phyloP scores from a whole-genome alignment of 1,139 yeast genomes.

The Scheffersomyces segobiensis region DNA sequence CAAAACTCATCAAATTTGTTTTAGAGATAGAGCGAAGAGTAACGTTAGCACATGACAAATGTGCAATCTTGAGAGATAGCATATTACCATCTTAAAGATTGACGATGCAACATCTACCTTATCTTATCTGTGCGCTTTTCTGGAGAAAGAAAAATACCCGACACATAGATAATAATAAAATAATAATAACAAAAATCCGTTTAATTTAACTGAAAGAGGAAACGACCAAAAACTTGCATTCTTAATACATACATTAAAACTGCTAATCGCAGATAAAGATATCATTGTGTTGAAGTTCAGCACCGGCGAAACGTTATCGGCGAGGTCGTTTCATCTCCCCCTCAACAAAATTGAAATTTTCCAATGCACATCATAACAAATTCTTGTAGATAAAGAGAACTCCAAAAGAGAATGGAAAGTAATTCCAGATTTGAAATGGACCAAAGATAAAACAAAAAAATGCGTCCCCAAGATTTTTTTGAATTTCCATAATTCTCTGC shows the following conservation, averaged over 20 bases:
- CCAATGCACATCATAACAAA: not conserved
- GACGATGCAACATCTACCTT: not conserved
- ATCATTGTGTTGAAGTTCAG: not conserved
- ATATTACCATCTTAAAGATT: not conserved
- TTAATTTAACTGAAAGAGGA: not conserved
- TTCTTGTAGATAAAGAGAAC: not conserved
- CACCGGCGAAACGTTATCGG: not conserved
- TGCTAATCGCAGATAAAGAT: not conserved
- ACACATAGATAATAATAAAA: not conserved
- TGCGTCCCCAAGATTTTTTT: not conserved
- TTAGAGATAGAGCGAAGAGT: not conserved
- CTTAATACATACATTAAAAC: not conserved
- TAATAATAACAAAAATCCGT: not conserved
- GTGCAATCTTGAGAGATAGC: not conserved
- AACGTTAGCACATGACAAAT: not conserved
- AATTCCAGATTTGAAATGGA: not conserved
- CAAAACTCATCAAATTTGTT: too few species aligned
- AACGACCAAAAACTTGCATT: not conserved
- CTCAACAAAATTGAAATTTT: not conserved
- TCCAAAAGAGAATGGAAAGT: not conserved
- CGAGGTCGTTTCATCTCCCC: not conserved
- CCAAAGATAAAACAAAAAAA: not conserved
- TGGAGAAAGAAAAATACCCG: not conserved
- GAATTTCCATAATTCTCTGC: not conserved
- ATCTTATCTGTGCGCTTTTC: not conserved